phyloP scores from a whole-genome alignment of 2,329 filamentous ascomycete genomes.

The Moelleriella libera region DNA sequence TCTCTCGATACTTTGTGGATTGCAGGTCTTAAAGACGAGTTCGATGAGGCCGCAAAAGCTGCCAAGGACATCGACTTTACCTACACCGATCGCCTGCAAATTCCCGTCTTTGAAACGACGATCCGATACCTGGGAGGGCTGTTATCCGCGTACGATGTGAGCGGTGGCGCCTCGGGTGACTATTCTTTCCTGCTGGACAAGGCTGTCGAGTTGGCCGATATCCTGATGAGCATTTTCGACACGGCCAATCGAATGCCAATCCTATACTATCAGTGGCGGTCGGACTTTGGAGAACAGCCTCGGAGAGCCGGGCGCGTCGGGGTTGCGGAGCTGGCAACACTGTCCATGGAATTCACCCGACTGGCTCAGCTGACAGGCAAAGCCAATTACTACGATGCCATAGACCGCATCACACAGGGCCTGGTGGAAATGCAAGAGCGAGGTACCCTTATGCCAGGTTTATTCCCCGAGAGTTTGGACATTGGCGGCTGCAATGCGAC shows the following conservation, averaged over 20 bases:
- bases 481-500: conserved; percentile 62
- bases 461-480: conserved; percentile 70
- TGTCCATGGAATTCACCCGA: conserved; percentile 80
- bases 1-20: conserved; percentile 76
- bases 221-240: conserved; percentile 73
- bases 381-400: conserved; percentile 76
- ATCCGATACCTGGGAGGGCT: conserved; percentile 86
- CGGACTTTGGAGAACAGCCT: conserved; percentile 45
- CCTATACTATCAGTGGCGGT: conserved; percentile 67
- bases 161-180: conserved; percentile 37
- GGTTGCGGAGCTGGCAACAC: conserved; percentile 60
- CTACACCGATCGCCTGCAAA: conserved; percentile 47
- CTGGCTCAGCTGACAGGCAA: conserved; percentile 74
- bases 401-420: conserved; percentile 72
- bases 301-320: conserved; percentile 46
- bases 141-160: conserved; percentile 75
- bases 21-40: conserved; percentile 65
- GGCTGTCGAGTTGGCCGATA: conserved; percentile 63
- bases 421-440: conserved; percentile 61
- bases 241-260: conserved; percentile 90
- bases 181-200: conserved; percentile 62
- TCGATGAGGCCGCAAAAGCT: conserved; percentile 59
- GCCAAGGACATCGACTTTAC: conserved; percentile 74
- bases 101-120: conserved; percentile 85
- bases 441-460: conserved; percentile 55